Evolutionary conservation across 441 rosid genomes (phyloP).

Genomic region (Jatropha multifida): DNA sequence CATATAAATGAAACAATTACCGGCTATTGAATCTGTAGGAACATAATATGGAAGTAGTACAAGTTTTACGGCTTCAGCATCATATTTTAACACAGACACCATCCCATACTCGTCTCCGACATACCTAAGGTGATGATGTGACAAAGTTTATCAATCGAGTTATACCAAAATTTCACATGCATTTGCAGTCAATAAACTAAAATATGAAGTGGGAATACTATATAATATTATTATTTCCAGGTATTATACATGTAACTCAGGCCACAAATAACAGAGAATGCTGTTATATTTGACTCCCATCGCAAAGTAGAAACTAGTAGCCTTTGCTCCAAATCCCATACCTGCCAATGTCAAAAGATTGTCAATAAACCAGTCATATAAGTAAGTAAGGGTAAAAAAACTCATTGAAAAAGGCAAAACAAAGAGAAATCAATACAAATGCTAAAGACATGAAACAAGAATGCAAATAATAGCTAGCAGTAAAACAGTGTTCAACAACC

Average conservation of each 20-base stretch:
- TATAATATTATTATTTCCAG: background rate
- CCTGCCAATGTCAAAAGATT: slow-evolving; percentile 39
- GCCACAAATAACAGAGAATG: slow-evolving; percentile 56
- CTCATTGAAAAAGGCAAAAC: slow-evolving; percentile 13
- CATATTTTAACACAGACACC: slow-evolving; percentile 50
- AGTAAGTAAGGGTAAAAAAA: background rate
- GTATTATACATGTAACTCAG: slow-evolving; percentile 53
- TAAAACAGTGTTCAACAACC: background rate
- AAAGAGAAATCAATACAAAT: background rate
- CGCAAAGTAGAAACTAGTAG: slow-evolving; percentile 36
- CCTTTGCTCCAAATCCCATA: slow-evolving; percentile 59
- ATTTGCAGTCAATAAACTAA: slow-evolving; percentile 6
- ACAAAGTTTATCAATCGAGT: background rate
- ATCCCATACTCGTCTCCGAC: slow-evolving; percentile 60
- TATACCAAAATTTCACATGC: slow-evolving; percentile 3
- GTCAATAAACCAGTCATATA: slow-evolving; percentile 26
- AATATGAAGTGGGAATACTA: background rate
- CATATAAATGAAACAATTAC: slow-evolving; percentile 32
- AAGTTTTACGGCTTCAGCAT: slow-evolving; percentile 41
- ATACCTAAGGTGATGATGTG: slow-evolving; percentile 36
- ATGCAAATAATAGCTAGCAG: slow-evolving; percentile 3
- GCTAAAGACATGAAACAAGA: background rate
- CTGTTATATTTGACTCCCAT: slow-evolving; percentile 62
- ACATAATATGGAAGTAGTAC: slow-evolving; percentile 48
- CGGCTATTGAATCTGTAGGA: slow-evolving; percentile 42